Percentiles rank a stretch among this genome's conserved stretches.
Evolutionary conservation across 2,329 filamentous ascomycete species (phyloP).

Genomic region (Trichoderma harzianum): DNA sequence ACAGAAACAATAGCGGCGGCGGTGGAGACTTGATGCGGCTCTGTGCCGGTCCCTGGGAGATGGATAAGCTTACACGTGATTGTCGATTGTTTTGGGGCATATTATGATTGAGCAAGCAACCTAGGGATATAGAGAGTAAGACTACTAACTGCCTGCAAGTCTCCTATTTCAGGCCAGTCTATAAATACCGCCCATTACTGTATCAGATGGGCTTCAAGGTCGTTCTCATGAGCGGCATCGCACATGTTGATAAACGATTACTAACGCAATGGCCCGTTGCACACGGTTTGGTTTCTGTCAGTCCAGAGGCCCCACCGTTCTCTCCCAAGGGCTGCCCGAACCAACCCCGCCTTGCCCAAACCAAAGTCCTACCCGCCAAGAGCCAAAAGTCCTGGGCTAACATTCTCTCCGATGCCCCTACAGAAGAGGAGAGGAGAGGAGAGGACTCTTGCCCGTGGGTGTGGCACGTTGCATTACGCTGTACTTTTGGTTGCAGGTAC

Average conservation of each 20-base stretch:
- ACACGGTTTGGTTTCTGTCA: not conserved
- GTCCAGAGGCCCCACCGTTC: not conserved
- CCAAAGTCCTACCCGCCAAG: constrained; percentile 17
- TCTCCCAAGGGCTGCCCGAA: not conserved
- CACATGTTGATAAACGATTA: not conserved
- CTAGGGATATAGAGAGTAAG: not conserved
- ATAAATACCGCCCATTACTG: not conserved
- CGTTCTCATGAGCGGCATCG: not conserved
- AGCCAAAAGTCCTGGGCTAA: constrained; percentile 17
- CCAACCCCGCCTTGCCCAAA: constrained; percentile 9
- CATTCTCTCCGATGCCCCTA: not conserved
- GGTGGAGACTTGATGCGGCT: not conserved
- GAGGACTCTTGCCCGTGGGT: not conserved
- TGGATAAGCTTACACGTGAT: not conserved
- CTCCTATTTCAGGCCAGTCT: not conserved
- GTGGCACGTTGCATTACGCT: not conserved
- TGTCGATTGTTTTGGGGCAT: not conserved
- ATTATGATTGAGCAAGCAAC: not conserved
- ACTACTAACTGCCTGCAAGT: not conserved
- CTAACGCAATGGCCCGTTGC: not conserved
- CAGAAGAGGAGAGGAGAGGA: not conserved
- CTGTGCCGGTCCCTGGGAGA: not conserved
- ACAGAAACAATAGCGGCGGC: not conserved
- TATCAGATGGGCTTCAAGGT: not conserved
- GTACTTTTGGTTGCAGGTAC: not conserved